Evolutionary conservation across 2,329 filamentous ascomycete genomes (phyloP).

Genomic region (Falciphora oryzae): DNA sequence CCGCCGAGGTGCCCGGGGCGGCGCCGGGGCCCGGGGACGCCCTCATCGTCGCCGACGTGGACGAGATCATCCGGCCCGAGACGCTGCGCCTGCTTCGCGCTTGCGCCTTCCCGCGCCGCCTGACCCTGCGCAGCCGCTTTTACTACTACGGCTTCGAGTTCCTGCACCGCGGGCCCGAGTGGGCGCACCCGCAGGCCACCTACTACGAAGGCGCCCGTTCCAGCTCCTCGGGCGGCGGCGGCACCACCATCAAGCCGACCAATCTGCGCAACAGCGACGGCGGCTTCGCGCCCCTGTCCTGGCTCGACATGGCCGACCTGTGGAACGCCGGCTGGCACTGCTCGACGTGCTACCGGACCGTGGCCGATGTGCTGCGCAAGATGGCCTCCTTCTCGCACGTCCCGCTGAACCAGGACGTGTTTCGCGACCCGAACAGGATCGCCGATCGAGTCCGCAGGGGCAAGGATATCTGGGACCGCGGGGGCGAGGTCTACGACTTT

Average conservation of each 20-base stretch:
- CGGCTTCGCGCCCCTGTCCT: conserved; percentile 31
- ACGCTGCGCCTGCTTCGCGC: conserved; percentile 42
- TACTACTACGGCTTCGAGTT: conserved; percentile 56
- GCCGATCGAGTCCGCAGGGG: conserved; percentile 45
- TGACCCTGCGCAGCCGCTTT: conserved; percentile 45
- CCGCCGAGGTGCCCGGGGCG: conserved; percentile 24
- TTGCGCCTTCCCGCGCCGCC: conserved; percentile 46
- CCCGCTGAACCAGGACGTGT: conserved; percentile 44
- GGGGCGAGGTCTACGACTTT: conserved; percentile 39
- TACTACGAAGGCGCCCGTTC: conserved; percentile 36
- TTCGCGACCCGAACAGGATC: conserved; percentile 41
- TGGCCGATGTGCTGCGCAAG: conserved; percentile 50
- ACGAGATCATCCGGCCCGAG: conserved; percentile 52
- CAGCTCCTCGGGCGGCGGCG: conserved; percentile 1
- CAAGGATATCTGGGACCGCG: conserved; percentile 48
- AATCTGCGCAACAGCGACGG: conserved; percentile 46
- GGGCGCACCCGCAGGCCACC: conserved; percentile 56
- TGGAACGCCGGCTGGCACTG: conserved; percentile 56
- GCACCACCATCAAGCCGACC: conserved; percentile 44
- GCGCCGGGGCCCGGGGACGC: conserved; percentile 45
- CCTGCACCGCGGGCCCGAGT: conserved; percentile 38
- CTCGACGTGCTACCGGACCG: conserved; percentile 52
- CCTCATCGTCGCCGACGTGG: conserved; percentile 53
- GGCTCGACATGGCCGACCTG: conserved; percentile 38
- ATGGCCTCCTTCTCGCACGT: conserved; percentile 51